Evolutionary conservation across 345 rosid genomes (phyloP), one percentile per base, ranked within the genome.

Genomic region (Pistacia integerrima): DNA sequence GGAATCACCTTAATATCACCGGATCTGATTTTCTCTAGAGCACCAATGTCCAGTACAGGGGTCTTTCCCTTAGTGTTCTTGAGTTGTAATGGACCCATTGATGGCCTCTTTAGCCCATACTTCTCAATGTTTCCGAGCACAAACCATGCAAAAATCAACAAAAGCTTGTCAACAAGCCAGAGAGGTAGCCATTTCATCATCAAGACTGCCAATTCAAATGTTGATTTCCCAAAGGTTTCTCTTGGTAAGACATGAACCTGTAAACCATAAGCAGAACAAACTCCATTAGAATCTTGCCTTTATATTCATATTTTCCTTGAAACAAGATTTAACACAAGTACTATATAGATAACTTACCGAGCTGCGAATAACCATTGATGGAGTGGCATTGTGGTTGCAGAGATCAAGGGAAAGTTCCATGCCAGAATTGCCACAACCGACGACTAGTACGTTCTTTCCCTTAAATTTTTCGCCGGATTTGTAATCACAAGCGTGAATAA

Each of bases 341-440:
- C 0, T 64, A 12, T 73, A 38, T 54, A 5, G 13, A 67, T 20
- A 17, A 85, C 93, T 88, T 86, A 93, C 94, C 81, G 99, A 84
- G 92, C 93, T 87, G 17, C 99, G 87, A 67, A 93, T 86, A 44
- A 96, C 98, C 93, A 96, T 84, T 46, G 93, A 78, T 11, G 98
- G 97, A 18, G 62, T 76, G 18, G 97, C 98, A 72, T 84, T 68
- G 80, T 96, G 83, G 65, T 96, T 82, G 77, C 91, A 86, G 2
- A 96, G 92, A 80, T 96, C 98, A 70, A 96, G 97, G 65, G 99
- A 92, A 57, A 96, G 80, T 62, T 96, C 99, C 98, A 96, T 92
- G 76, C 98, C 99, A 5, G 99, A 96, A 81, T 96, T 96, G 5
- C 99, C 99, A 73, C 97, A 89, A 1, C 99, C 99, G 6, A 96